These are phyloP conservation scores for Xylaria grammica DNA, from an alignment of 495 filamentous ascomycete genomes.

Conservation along the genomic window DNA sequence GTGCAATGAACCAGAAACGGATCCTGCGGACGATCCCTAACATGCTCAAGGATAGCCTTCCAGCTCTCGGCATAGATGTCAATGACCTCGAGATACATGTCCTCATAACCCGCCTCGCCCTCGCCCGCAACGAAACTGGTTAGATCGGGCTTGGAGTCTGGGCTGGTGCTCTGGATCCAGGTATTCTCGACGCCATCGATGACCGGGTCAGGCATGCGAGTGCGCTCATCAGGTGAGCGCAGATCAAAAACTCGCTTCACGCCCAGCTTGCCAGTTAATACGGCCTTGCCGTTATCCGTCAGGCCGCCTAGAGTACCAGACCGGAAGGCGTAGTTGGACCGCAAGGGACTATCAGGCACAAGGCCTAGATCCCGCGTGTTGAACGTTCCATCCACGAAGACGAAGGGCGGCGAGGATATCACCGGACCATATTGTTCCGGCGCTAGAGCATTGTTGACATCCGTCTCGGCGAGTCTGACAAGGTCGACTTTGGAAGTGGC, in stretches of 20 bases:
- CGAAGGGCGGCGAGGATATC: conserved; percentile 57
- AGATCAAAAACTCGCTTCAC: conserved; percentile 51
- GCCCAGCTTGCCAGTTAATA: conserved; percentile 44
- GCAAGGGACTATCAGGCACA: conserved; percentile 47
- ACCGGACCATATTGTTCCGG: conserved; percentile 31
- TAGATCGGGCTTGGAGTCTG: conserved; percentile 39
- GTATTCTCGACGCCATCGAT: conserved; percentile 47
- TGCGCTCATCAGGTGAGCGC: conserved; percentile 45
- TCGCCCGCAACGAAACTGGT: conserved; percentile 44
- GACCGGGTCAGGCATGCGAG: conserved; percentile 39
- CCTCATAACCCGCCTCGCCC: conserved; percentile 45
- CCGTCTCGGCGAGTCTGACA: conserved; percentile 43
- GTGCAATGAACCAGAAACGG: conserved; percentile 55
- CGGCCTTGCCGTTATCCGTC: conserved; percentile 39
- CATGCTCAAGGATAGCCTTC: conserved; percentile 43
- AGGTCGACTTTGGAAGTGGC: conserved; percentile 38
- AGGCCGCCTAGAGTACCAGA: conserved; percentile 53
- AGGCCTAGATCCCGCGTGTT: conserved; percentile 63
- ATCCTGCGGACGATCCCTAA: conserved; percentile 39
- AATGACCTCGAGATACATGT: conserved; percentile 51
- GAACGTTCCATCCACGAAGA: conserved; percentile 54
- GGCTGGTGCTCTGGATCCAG: conserved; percentile 40
- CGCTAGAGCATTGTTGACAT: conserved; percentile 40
- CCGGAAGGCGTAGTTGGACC: conserved; percentile 55
- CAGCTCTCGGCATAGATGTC: conserved; percentile 41